Conservation (phyloP, 148 eudicot species). For the Spergularia marina region DNA sequence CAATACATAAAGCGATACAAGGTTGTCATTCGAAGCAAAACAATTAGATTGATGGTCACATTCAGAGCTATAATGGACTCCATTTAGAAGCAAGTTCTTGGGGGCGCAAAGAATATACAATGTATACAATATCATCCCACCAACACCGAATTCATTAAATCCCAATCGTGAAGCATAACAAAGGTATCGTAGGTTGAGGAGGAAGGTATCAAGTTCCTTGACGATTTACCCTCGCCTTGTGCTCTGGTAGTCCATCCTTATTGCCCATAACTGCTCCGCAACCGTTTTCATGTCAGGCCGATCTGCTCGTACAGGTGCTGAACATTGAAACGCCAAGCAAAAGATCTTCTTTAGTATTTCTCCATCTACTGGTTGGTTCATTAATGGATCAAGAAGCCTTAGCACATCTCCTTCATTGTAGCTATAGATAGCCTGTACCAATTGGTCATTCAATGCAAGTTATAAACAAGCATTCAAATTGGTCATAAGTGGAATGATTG, state of each 20-base stretch:
- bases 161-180: background rate
- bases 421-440: slow-evolving; percentile 58
- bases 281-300: slow-evolving; percentile 90
- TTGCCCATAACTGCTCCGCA: slow-evolving; percentile 74
- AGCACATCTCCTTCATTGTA: slow-evolving; percentile 54
- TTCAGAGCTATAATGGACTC: slow-evolving; percentile 6
- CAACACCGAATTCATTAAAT: background rate
- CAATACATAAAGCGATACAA: background rate
- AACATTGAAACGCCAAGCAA: slow-evolving; percentile 70
- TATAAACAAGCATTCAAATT: background rate
- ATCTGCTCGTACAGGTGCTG: slow-evolving; percentile 73
- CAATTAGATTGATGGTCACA: background rate
- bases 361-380: slow-evolving; percentile 52
- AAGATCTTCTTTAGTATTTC: slow-evolving; percentile 64
- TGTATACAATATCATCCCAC: slow-evolving; percentile 11
- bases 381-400: slow-evolving; percentile 63
- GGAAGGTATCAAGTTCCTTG: background rate
- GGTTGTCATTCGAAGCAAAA: background rate
- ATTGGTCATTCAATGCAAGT: background rate
- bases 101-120: slow-evolving; percentile 6
- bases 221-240: slow-evolving; percentile 30
- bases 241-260: slow-evolving; percentile 67
- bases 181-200: background rate
- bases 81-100: background rate
- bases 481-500: background rate